phyloP scores from a whole-genome alignment of 129 eudicot species.

The Artemisia annua region DNA sequence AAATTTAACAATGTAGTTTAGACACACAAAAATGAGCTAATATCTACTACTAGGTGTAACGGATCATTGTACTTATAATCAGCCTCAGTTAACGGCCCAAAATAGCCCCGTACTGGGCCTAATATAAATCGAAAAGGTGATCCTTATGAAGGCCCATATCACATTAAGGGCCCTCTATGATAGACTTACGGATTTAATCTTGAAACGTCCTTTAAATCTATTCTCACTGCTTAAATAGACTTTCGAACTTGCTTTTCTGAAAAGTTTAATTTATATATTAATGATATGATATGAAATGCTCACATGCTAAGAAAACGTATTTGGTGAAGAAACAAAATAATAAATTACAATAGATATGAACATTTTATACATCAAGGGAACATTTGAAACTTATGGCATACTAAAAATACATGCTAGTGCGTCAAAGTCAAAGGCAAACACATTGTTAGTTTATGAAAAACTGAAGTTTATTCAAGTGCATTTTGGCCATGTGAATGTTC shows the following conservation, averaged over 20 bases:
- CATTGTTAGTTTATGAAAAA: background rate
- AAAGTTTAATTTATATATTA: background rate
- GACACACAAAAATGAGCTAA: too few relatives aligned
- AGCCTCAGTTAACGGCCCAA: too few relatives aligned
- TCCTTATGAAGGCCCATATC: background rate
- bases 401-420: too few relatives aligned
- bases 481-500: conserved; percentile 9
- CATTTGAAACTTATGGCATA: too few relatives aligned
- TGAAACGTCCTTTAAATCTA: conserved; percentile 8
- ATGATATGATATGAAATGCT: background rate
- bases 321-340: background rate
- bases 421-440: too few relatives aligned
- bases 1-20: too few relatives aligned
- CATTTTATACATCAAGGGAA: background rate
- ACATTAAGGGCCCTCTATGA: background rate
- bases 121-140: too few relatives aligned
- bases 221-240: background rate
- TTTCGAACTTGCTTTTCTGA: conserved; percentile 14
- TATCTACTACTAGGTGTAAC: too few relatives aligned
- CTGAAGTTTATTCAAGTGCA: conserved; percentile 18
- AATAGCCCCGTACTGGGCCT: too few relatives aligned
- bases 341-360: background rate
- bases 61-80: too few relatives aligned
- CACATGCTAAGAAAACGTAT: background rate
- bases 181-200: conserved; percentile 9